phyloP scores from a whole-genome alignment of 23 red algal species.

The Gracilaria gracilis region DNA sequence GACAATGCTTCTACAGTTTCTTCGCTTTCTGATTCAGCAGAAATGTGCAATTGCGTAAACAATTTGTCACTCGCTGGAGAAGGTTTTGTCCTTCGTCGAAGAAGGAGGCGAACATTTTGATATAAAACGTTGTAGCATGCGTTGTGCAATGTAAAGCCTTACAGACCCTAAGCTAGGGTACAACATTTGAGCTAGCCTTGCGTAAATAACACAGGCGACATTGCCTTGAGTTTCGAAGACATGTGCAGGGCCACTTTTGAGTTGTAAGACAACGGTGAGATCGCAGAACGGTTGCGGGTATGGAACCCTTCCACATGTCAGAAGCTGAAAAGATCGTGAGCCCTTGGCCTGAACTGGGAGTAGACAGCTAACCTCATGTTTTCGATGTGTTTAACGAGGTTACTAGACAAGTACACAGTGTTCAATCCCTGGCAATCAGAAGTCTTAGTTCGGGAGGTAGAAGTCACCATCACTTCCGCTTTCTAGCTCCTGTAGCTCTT shows the following conservation, averaged over 20 bases:
- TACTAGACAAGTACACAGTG: not conserved
- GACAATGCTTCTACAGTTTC: conserved; percentile 55
- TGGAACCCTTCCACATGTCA: not conserved
- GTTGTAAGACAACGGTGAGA: no score
- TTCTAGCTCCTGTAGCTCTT: conserved; percentile 56
- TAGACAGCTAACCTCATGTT: not conserved
- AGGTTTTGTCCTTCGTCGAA: conserved; percentile 36
- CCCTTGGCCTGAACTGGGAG: not conserved
- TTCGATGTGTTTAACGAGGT: not conserved
- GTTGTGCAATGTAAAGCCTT: conserved; percentile 14
- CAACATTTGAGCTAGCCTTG: no score
- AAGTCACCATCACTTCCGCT: conserved; percentile 39
- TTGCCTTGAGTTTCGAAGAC: no score
- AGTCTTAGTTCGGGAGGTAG: conserved; percentile 40
- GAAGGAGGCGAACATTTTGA: conserved; percentile 62
- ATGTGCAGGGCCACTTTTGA: no score
- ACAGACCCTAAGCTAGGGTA: no score
- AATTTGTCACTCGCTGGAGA: conserved; percentile 38
- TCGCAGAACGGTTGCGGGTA: not conserved
- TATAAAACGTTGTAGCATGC: conserved; percentile 62
- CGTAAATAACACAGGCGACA: no score
- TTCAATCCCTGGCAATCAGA: not conserved
- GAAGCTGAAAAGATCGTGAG: not conserved
- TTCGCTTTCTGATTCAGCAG: conserved; percentile 40
- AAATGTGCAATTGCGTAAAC: conserved; percentile 37